Conservation (phyloP, 148 eudicot genomes). For the Fagopyrum homotropicum region DNA sequence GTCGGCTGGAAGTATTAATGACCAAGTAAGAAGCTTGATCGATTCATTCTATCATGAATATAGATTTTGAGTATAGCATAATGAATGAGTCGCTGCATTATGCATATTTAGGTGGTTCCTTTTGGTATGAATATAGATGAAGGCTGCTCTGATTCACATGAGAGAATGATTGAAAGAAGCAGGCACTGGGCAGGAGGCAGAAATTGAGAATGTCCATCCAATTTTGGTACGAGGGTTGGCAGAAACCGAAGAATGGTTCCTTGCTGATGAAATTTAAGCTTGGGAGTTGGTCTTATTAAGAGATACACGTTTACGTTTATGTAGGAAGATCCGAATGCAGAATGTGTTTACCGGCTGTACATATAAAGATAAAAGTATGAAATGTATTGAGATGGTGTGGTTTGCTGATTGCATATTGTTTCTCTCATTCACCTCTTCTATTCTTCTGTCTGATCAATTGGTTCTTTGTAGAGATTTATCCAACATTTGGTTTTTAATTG, state of each 20-base stretch:
- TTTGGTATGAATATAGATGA: not conserved
- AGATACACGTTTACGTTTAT: not conserved
- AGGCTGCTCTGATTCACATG: constrained; percentile 5
- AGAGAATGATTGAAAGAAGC: not conserved
- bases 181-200: not conserved
- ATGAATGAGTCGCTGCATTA: constrained; percentile 4
- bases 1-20: constrained; percentile 20
- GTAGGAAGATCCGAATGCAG: not conserved
- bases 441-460: not conserved
- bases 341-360: constrained; percentile 1
- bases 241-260: not conserved
- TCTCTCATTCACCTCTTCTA: not conserved
- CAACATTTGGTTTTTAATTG: too few relatives aligned
- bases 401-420: constrained; percentile 3
- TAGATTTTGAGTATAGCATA: not conserved
- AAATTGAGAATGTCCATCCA: not conserved
- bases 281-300: not conserved
- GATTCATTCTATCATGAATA: not conserved
- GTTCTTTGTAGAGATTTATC: not conserved
- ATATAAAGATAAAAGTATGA: not conserved
- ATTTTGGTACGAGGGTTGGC: not conserved
- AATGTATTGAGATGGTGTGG: constrained; percentile 7
- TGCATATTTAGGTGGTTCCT: constrained; percentile 30
- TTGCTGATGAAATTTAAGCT: not conserved
- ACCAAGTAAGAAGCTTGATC: constrained; percentile 21